A percentile compares a stretch with the other conserved stretches of the same genome.
These are phyloP conservation scores for Globisporangium echinulatum DNA, from an alignment of 352 stramenopile species.

Conservation along the genomic window DNA sequence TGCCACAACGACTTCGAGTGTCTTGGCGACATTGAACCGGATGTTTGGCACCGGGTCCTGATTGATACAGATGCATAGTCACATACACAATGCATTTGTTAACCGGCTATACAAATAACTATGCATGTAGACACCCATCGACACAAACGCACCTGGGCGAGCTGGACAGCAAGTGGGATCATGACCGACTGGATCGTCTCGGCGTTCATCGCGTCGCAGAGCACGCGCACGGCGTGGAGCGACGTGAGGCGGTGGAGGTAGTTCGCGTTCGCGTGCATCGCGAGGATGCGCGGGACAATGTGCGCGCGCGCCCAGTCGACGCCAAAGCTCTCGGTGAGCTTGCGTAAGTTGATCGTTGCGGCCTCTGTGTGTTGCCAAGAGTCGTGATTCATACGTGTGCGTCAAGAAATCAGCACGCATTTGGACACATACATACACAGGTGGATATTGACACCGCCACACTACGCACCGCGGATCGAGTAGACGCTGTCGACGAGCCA, in stretches of 20 bases:
- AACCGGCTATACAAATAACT: not conserved
- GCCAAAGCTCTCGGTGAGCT: conserved; percentile 93
- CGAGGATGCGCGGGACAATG: conserved; percentile 92
- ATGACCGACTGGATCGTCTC: conserved; percentile 82
- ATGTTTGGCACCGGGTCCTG: conserved; percentile 97
- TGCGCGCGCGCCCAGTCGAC: conserved; percentile 92
- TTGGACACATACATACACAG: too few species aligned
- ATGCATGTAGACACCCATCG: not conserved
- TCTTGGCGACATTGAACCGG: conserved; percentile 98
- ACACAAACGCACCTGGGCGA: conserved; percentile 68
- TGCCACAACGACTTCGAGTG: conserved; percentile 80
- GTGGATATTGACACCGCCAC: not conserved
- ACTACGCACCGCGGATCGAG: conserved; percentile 85
- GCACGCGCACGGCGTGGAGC: conserved; percentile 83
- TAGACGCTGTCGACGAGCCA: conserved; percentile 97
- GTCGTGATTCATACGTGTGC: too few species aligned
- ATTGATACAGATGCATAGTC: too few species aligned
- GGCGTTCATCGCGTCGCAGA: conserved; percentile 68
- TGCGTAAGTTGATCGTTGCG: conserved; percentile 94
- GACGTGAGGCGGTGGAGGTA: conserved; percentile 94
- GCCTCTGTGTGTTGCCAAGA: conserved; percentile 44
- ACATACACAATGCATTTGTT: not conserved
- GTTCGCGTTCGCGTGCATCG: conserved; percentile 91
- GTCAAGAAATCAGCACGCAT: too few species aligned
- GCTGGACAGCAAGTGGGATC: conserved; percentile 89